Base-by-base conservation (phyloP, 306 rosid species). In the Ammopiptanthus mongolicus region DNA sequence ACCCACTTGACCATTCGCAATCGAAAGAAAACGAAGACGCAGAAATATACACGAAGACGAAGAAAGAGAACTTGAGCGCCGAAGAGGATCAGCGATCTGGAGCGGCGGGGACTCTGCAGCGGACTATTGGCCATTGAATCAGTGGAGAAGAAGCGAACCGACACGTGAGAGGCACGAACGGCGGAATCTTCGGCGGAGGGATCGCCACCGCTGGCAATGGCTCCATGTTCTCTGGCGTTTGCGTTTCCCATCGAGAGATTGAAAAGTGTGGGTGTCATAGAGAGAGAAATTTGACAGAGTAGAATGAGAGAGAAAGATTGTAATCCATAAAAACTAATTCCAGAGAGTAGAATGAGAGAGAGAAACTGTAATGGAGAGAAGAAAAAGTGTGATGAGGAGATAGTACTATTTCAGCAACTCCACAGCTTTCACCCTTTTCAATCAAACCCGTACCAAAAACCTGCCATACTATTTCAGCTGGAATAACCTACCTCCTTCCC, bases 51-150 rank as follows among this genome's bases (percentile, higher is more conserved):
- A 6, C 36, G 36, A 31, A 31, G 4, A 36, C 2, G 29, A 34
- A 34, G 34, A 73, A 41, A 59, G 33, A 77, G 74, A 56, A 93
- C 98, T 96, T 93, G 98, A 34, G 98, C 91, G 23, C 90, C 81
- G 80, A 90, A 93, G 86, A 84, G 81, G 87, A 85, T 70, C 48
- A 91, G 93, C 50, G 93, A 88, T 73, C 86, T 81, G 66, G 95
- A 78, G 29, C 87, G 87, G 4, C 88, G 74, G 33, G 96, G 94
- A 77, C 89, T 90, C 18, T 77, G 85, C 34, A 91, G 97, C 53
- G 97, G 97, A 50, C 91, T 89, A 62, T 78, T 83, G 41, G 84
- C 89, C 96, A 90, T 85, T 22, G 87, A 83, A 80, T 92, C 93
- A 8, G 88, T 83, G 17, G 97, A 89, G 25, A 81, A 78, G 29